Base-by-base conservation (phyloP, 1,284 basidiomycete species). In the Taiwanofungus camphoratus region DNA sequence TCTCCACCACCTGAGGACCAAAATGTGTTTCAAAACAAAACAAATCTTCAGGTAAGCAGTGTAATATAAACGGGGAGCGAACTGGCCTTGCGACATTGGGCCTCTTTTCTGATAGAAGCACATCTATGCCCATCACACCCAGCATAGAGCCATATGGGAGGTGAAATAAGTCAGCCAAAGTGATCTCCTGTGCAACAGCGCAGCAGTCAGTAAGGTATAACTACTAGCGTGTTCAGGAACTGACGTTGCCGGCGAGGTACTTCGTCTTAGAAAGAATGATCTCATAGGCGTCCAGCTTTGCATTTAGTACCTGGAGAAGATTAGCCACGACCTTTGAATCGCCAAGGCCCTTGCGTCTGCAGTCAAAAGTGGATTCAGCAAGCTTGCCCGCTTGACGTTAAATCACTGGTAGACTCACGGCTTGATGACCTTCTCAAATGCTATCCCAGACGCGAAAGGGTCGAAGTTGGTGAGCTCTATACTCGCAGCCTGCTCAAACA, bases 401-500 rank as follows among this genome's bases (percentile, higher is more conserved):
- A 18, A 16, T 16, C 8, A n/a, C n/a, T n/a, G 16, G 16, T 9
- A 33, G 31, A 33, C 57, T 44, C 51, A 74, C 71, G 59, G 60
- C 50, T 71, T 73, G 57, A 74, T 70, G 30, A 77, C 53, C 50
- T 65, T 68, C 62, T 81, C 73, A 4, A 40, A 43, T 6, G 67
- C 64, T 20, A 75, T 61, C 8, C 56, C 61, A 16, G 51, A 51
- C 8, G 68, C 74, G 42, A 52, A 63, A 0, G 66, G 60, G 47
- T 81, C 71, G 48, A 80, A 82, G 61, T 79, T 70, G 46, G 58
- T 54, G 20, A 59, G 47, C 60, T 83, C 80, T 52, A 76, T 61
- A 19, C 68, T 71, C 21, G 67, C 69, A 1, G 77, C 80, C 57
- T 77, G 73, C 58, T 82, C 77, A 56, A 78, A 79, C 21, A 65